Percentiles rank a stretch among this genome's conserved stretches.
Evolutionary conservation across 2,329 filamentous ascomycete species (phyloP).

Genomic region (Polytolypa hystricis): DNA sequence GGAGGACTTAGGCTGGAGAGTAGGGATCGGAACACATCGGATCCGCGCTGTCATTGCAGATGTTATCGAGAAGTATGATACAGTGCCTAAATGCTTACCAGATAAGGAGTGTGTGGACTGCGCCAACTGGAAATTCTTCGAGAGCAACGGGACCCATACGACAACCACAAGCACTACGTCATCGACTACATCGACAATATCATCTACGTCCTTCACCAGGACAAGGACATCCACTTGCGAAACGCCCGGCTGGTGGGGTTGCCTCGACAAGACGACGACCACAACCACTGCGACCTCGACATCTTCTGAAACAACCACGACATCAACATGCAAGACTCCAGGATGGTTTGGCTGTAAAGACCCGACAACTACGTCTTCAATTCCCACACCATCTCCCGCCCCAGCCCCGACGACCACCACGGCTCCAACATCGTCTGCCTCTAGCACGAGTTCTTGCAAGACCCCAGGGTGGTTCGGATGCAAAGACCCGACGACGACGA

Average conservation of each 20-base stretch:
- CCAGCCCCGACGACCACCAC: slow-evolving; percentile 17
- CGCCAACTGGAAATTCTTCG: slow-evolving; percentile 85
- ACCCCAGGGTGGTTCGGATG: slow-evolving; percentile 30
- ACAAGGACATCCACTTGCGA: slow-evolving; percentile 77
- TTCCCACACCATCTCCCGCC: slow-evolving; percentile 14
- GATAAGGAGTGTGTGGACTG: slow-evolving; percentile 82
- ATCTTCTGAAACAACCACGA: slow-evolving; percentile 26
- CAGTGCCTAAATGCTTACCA: slow-evolving; percentile 62
- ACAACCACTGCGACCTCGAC: slow-evolving; percentile 23
- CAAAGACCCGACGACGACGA: slow-evolving; percentile 24
- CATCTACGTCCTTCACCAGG: slow-evolving; percentile 38
- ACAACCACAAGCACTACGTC: slow-evolving; percentile 52
- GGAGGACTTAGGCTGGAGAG: slow-evolving; percentile 79
- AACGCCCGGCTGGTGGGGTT: slow-evolving; percentile 86
- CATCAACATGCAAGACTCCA: slow-evolving; percentile 30
- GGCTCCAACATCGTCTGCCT: slow-evolving; percentile 15
- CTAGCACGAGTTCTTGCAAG: slow-evolving; percentile 24
- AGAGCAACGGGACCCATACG: slow-evolving; percentile 75
- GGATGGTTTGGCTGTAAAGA: slow-evolving; percentile 36
- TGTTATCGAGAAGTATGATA: slow-evolving; percentile 72
- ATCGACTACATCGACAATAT: slow-evolving; percentile 47
- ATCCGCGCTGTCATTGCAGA: slow-evolving; percentile 81
- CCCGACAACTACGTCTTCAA: slow-evolving; percentile 20
- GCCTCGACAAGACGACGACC: slow-evolving; percentile 39
- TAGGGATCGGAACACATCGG: slow-evolving; percentile 82